Percentiles rank a stretch among this genome's conserved stretches.
Evolutionary conservation across 805 yeast species (phyloP).

Genomic region (Cyberlindnera suaveolens): DNA sequence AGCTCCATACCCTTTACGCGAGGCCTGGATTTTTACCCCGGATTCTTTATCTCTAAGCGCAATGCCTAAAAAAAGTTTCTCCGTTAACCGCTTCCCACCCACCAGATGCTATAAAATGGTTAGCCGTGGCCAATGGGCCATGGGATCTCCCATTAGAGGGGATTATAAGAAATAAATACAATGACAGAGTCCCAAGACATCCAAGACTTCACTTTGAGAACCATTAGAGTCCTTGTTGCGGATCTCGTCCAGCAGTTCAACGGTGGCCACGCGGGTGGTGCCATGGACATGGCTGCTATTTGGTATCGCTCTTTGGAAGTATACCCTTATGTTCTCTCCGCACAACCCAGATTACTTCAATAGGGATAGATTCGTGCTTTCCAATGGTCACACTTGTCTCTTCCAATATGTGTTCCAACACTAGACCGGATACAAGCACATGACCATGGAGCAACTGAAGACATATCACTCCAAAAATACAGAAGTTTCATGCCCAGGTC

Average conservation of each 20-base stretch:
- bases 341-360: conserved; percentile 86
- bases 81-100: background rate
- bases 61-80: background rate
- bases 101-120: background rate
- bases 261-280: conserved; percentile 99
- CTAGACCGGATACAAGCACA: conserved; percentile 68
- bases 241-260: conserved; percentile 84
- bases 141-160: background rate
- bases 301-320: conserved; percentile 86
- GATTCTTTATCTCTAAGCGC: background rate
- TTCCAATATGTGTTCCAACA: conserved; percentile 79
- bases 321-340: conserved; percentile 73
- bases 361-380: conserved; percentile 90
- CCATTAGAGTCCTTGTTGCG: conserved; percentile 82
- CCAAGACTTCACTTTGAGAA: conserved; percentile 38
- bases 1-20: too few species aligned
- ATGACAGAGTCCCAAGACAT: conserved; percentile 11
- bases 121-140: background rate
- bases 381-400: conserved; percentile 96
- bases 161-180: background rate
- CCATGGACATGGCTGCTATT: conserved; percentile 43
- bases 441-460: conserved; percentile 79
- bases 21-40: background rate
- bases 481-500: conserved; percentile 90
- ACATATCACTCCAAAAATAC: conserved; percentile 71